Conservation (phyloP, 352 stramenopile genomes). For the Phytophthora vignae region DNA sequence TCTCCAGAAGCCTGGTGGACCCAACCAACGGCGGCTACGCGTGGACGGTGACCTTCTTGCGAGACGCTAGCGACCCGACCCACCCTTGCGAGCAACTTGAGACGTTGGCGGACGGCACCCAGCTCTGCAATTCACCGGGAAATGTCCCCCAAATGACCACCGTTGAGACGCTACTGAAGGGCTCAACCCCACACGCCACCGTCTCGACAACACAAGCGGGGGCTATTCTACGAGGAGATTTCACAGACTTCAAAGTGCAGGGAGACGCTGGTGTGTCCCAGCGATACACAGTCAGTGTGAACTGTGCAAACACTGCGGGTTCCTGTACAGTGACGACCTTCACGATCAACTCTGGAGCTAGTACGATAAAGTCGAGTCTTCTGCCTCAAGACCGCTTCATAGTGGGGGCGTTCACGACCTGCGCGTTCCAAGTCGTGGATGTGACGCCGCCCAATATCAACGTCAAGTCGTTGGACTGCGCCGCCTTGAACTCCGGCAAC, state of each 20-base stretch:
- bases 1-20: conserved; percentile 91
- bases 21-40: conserved; percentile 91
- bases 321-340: conserved; percentile 19
- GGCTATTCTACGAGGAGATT: conserved; percentile 87
- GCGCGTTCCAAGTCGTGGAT: conserved; percentile 55
- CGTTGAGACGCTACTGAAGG: conserved; percentile 31
- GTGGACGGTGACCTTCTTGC: conserved; percentile 96
- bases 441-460: conserved; percentile 31
- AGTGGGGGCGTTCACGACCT: conserved; percentile 53
- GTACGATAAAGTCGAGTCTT: conserved; percentile 44
- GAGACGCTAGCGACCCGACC: conserved; percentile 65
- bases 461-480: conserved; percentile 41
- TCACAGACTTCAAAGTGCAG: conserved; percentile 88
- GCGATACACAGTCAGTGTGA: conserved; percentile 38
- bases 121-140: conserved; percentile 93
- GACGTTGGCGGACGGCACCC: conserved; percentile 46
- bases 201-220: conserved; percentile 58
- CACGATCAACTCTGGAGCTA: conserved; percentile 31
- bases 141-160: conserved; percentile 90
- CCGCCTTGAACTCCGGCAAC: conserved; percentile 27
- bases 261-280: conserved; percentile 68
- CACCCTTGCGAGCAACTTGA: conserved; percentile 71
- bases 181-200: conserved; percentile 34
- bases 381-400: conserved; percentile 62
- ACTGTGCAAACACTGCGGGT: conserved; percentile 12